Percentiles rank a stretch among this genome's conserved stretches.
phyloP scores from a whole-genome alignment of 2,329 filamentous ascomycete genomes.

The Gyromitra esculenta region DNA sequence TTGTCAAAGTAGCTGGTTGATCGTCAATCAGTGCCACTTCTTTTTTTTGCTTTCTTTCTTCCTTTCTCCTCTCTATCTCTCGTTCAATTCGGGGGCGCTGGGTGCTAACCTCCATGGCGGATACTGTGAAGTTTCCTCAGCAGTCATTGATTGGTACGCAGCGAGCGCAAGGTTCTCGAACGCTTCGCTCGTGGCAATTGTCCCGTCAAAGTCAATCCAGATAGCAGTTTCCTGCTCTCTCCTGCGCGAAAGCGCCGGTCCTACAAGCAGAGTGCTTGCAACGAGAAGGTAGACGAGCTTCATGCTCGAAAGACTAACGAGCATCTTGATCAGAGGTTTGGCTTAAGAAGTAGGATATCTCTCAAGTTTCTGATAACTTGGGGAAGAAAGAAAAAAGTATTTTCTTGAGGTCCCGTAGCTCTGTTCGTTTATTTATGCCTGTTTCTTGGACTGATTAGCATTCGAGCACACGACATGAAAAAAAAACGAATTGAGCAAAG shows the following conservation, averaged over 20 bases:
- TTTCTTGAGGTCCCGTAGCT: neutral
- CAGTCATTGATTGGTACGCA: slow-evolving; percentile 41
- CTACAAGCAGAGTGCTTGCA: neutral
- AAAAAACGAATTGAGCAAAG: neutral
- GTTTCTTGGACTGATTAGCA: neutral
- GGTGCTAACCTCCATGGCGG: slow-evolving; percentile 25
- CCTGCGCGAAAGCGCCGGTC: slow-evolving; percentile 10
- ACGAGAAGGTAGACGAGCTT: slow-evolving; percentile 19
- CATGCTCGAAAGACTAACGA: neutral
- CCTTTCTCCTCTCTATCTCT: neutral
- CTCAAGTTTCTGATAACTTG: neutral
- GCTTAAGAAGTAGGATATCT: neutral
- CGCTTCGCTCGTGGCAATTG: slow-evolving; percentile 50
- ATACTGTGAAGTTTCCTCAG: neutral
- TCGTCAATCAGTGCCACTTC: neutral
- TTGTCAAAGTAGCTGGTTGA: slow-evolving; percentile 37
- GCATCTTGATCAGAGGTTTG: slow-evolving; percentile 11
- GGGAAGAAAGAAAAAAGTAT: neutral
- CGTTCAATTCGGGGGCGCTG: neutral
- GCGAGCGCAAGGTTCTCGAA: slow-evolving; percentile 50
- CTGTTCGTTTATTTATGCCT: neutral
- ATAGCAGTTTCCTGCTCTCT: slow-evolving; percentile 4
- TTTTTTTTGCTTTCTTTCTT: neutral
- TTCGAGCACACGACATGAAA: neutral
- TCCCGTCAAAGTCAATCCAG: slow-evolving; percentile 53